Evolutionary conservation across 1,139 yeast species (phyloP), one percentile per base, ranked within the genome.

Genomic region (Candida albicans): DNA sequence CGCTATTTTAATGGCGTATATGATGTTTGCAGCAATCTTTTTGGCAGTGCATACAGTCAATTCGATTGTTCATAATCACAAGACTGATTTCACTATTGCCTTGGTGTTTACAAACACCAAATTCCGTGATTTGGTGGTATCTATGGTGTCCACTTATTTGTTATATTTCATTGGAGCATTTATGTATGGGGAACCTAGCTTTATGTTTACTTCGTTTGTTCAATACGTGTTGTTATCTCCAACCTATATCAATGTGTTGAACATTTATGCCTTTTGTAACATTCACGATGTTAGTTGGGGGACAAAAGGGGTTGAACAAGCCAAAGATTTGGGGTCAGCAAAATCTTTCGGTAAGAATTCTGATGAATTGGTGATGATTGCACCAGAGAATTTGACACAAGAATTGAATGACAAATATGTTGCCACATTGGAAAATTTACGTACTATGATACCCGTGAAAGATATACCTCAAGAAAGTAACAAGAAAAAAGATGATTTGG

Each of bases 231-330:
- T 87, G 47, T 65, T 87, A 46, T 81, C 88, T 37, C 95, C 95
- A 1, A 77, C 87, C 1, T 87, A 87, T 63, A 79, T 85, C 61
- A 87, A 87, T 58, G 86, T 87, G 41, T 72, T 87, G 56, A 87
- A 86, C 58, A 89, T 87, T 47, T 87, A 87, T 61, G 88, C 95
- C 6, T 87, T 87, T 63, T 86, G 95, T 70, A 87, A 87, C 60
- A 84, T 86, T 53, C 91, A 87, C 62, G 95, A 87, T 65, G 84
- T 87, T 41, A 83, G 93, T 0, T 87, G 95, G 95, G 95, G 95
- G 58, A 87, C 93, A 24, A 85, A 87, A 62, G 91, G 89, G 25
- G 87, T 77, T 43, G 80, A 79, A 27, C 71, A 68, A 34, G 80
- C 81, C 45, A 74, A 74, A 52, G 90, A 85, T 63, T 71, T 87